Evolutionary conservation across 257 asterid species (phyloP).

Genomic region (Handroanthus guayacan): DNA sequence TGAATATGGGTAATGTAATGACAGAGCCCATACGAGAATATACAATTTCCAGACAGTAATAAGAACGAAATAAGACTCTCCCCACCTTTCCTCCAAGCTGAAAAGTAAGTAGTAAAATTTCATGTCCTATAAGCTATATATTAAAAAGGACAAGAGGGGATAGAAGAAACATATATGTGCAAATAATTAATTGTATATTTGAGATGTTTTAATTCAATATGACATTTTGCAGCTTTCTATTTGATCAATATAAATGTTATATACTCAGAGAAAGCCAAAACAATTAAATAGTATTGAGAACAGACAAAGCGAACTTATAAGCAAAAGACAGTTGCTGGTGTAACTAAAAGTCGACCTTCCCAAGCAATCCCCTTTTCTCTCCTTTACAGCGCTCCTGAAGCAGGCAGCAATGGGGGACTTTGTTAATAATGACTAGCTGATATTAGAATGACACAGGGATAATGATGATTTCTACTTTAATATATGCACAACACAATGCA

Average conservation of each 20-base stretch:
- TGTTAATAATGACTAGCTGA: conserved; percentile 23
- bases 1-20: conserved; percentile 3
- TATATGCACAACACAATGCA: conserved; percentile 11
- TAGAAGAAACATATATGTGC: not conserved
- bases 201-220: not conserved
- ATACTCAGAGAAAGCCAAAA: not conserved
- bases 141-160: not conserved
- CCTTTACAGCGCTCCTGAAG: conserved; percentile 11
- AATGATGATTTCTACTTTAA: not conserved
- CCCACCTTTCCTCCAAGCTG: too few species aligned
- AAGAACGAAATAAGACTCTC: not conserved
- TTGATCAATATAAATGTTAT: not conserved
- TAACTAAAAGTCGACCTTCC: conserved; percentile 3
- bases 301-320: not conserved
- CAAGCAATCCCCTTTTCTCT: conserved; percentile 12
- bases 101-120: not conserved
- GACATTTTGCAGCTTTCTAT: not conserved
- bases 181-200: not conserved
- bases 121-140: not conserved
- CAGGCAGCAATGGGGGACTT: not conserved
- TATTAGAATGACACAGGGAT: conserved; percentile 18
- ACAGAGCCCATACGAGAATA: not conserved
- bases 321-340: not conserved
- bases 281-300: not conserved
- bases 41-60: conserved; percentile 5